Evolutionary conservation across 1,284 basidiomycete species (phyloP), one percentile per base, ranked within the genome.

Genomic region (Tylopilus sp.): DNA sequence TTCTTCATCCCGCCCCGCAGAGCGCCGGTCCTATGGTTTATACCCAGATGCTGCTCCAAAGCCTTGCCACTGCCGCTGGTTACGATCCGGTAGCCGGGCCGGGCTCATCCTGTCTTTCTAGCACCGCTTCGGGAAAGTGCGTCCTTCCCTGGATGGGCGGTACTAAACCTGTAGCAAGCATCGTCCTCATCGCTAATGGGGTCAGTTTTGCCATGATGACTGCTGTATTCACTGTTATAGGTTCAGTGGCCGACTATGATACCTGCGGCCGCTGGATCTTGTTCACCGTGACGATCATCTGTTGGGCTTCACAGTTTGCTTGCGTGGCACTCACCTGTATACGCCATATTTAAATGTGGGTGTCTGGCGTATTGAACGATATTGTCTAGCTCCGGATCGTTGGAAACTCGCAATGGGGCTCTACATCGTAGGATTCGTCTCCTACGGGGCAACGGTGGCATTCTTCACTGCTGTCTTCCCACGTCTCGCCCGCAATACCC

Each of bases 381-480:
- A n/a, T 18, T 13, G 5, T 40, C 19, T 53, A 82, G 83, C 71
- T 28, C 79, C 88, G 4, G 75, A 75, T 26, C 77, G 85, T 26
- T 94, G 90, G 92, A 74, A 75, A 35, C 71, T 77, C 6, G 86
- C 84, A 0, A 90, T 92, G 78, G 85, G 71, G 0, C 69, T 94
- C 4, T 94, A 87, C 61, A 90, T 94, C 74, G 68, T 92, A 25
- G 85, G 89, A 13, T 84, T 91, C 65, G 82, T 89, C 43, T 75
- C 79, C 0, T 88, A 87, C 56, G 84, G 86, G 2, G 84, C 85
- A 4, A 88, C 86, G 0, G 74, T 89, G 8, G 84, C 88, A 2
- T 92, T 92, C 69, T 93, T 89, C 63, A 85, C 88, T 0, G 89
- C 90, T 0, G 67, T 84, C 6, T 93, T 94, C 64, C 90, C 90